Percentiles rank a stretch among this genome's conserved stretches.
Conservation (phyloP, 352 stramenopile species). For the Phytophthora agathidicida region DNA sequence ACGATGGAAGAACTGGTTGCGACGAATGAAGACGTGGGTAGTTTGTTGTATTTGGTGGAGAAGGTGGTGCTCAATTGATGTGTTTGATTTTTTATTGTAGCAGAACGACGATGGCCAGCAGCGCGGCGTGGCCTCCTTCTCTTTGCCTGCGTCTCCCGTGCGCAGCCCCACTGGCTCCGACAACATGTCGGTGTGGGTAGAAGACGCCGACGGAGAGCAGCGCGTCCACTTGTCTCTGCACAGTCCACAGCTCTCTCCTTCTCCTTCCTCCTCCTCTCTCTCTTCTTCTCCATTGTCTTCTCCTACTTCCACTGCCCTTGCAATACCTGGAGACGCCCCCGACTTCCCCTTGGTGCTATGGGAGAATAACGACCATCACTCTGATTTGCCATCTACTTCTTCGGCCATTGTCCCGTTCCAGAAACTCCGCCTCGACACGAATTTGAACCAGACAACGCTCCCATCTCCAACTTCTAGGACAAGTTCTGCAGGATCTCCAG, state of each 20-base stretch:
- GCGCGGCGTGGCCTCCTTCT: constrained; percentile 57
- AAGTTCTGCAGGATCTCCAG: constrained; percentile 19
- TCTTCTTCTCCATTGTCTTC: not conserved
- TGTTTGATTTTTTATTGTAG: too few relatives aligned
- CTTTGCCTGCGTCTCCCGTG: constrained; percentile 66
- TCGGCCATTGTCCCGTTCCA: constrained; percentile 82
- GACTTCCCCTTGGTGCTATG: constrained; percentile 72
- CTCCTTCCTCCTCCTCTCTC: not conserved
- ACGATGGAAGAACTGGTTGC: too few relatives aligned
- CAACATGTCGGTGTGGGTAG: constrained; percentile 61
- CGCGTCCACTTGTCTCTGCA: constrained; percentile 51
- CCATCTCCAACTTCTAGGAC: constrained; percentile 35
- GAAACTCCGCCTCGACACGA: constrained; percentile 81
- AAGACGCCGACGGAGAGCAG: constrained; percentile 51
- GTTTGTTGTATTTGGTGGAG: too few relatives aligned
- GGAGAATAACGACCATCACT: constrained; percentile 20
- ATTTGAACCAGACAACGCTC: constrained; percentile 75
- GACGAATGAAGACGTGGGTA: too few relatives aligned
- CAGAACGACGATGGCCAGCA: constrained; percentile 2
- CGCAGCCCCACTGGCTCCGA: constrained; percentile 56
- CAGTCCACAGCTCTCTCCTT: not conserved
- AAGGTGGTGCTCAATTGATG: too few relatives aligned
- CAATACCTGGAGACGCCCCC: constrained; percentile 16
- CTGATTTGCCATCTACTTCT: constrained; percentile 27
- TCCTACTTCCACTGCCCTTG: not conserved